Evolutionary conservation across 495 filamentous ascomycete species (phyloP), one percentile per base, ranked within the genome.

Genomic region (Aspergillus leporis): DNA sequence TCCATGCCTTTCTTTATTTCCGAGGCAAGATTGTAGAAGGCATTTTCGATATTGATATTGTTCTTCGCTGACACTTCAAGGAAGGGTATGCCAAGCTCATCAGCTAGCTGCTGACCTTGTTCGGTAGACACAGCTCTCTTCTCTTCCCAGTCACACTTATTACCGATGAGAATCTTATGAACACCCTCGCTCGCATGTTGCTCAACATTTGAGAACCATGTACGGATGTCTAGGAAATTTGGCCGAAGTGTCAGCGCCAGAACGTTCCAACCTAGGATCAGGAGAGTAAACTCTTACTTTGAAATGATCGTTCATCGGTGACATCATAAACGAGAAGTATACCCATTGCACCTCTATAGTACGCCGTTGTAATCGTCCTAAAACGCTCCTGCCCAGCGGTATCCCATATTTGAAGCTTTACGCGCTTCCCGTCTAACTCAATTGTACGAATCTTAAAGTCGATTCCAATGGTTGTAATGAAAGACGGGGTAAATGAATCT

Each of bases 81-180:
- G 79, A 99, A 99, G 5, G 95, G 94, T 60, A 99, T 97, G 62
- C 92, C 92, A 47, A 99, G 87, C 75, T 99, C 94, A 74, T 96
- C 90, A 25, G 94, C 94, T 36, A 99, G 83, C 63, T 89, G 85
- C 70, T 99, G 93, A 60, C 94, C 94, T 68, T 89, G 90, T 73
- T 98, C 92, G 48, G 89, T 96, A 25, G 91, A 91, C 19, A 99
- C 90, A 18, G 87, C 90, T 61, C 95, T 85, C 81, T 98, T 99
- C 75, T 99, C 94, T 76, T 98, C 93, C 95, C 95, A 98, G 78
- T 99, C 94, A 77, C 94, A 98, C 78, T 99, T 99, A 82, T 99
- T 99, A 66, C 94, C 94, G 59, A 99, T 97, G 51, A 99, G 87
- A 67, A 99, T 98, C 81, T 98, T 99, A 86, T 98, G 96, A 64